A percentile compares a stretch with the other conserved stretches of the same genome.
Evolutionary conservation across 306 rosid species (phyloP).

Genomic region (Lathyrus aphaca): DNA sequence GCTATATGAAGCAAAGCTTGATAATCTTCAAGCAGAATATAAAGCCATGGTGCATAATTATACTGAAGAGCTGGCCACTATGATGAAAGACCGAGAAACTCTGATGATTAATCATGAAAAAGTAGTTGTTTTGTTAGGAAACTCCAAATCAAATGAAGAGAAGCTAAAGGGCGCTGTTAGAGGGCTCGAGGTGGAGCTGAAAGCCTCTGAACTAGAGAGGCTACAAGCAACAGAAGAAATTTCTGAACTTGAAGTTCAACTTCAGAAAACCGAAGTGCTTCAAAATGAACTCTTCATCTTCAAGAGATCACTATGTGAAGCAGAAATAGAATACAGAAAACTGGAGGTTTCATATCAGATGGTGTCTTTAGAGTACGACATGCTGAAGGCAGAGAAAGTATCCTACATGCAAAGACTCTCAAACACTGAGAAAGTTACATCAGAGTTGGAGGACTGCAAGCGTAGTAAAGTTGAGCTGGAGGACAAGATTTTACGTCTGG

Average conservation of each 20-base stretch:
- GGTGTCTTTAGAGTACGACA: conserved; percentile 46
- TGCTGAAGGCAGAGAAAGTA: conserved; percentile 48
- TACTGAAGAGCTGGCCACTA: conserved; percentile 41
- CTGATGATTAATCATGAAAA: conserved; percentile 44
- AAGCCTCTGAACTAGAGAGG: conserved; percentile 50
- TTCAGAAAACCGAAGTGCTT: conserved; percentile 48
- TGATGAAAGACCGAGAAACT: conserved; percentile 41
- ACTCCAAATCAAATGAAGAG: conserved; percentile 42
- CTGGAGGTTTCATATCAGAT: conserved; percentile 50
- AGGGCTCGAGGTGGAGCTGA: conserved; percentile 46
- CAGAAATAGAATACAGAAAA: conserved; percentile 43
- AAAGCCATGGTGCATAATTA: conserved; percentile 38
- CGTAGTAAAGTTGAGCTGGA: conserved; percentile 44
- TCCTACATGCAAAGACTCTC: conserved; percentile 44
- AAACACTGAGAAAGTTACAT: conserved; percentile 38
- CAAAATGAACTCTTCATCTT: conserved; percentile 44
- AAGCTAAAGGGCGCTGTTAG: conserved; percentile 34
- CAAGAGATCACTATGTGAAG: conserved; percentile 45
- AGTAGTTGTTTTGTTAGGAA: conserved; percentile 44
- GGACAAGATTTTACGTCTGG: conserved; percentile 46
- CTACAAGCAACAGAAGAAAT: conserved; percentile 51
- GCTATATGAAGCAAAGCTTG: conserved; percentile 40
- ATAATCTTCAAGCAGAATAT: conserved; percentile 39
- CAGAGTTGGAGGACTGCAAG: conserved; percentile 51
- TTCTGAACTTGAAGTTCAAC: conserved; percentile 41